phyloP scores from a whole-genome alignment of 495 filamentous ascomycete species.

The Tetracladium setigerum region DNA sequence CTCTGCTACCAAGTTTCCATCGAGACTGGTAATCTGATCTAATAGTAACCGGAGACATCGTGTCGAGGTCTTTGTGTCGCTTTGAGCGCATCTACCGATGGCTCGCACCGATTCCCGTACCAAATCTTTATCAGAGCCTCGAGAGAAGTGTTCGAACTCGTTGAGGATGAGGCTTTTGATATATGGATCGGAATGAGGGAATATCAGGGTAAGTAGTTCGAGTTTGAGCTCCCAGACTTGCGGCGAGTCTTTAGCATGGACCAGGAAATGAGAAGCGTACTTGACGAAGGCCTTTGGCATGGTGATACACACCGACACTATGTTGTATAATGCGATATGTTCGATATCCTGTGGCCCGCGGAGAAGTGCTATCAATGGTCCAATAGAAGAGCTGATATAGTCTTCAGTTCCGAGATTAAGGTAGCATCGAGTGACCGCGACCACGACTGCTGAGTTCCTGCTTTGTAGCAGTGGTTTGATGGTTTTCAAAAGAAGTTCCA shows the following conservation, averaged over 20 bases:
- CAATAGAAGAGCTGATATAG: constrained; percentile 63
- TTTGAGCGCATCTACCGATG: constrained; percentile 87
- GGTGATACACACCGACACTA: constrained; percentile 75
- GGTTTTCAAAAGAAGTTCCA: constrained; percentile 71
- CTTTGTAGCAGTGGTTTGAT: constrained; percentile 82
- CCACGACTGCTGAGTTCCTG: constrained; percentile 85
- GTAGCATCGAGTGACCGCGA: constrained; percentile 80
- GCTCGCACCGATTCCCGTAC: constrained; percentile 84
- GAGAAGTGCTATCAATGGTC: constrained; percentile 77
- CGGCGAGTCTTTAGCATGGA: constrained; percentile 72
- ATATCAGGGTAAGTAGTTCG: constrained; percentile 81
- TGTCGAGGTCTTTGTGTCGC: constrained; percentile 55
- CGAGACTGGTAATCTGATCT: constrained; percentile 72
- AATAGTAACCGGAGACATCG: constrained; percentile 78
- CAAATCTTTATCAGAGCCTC: constrained; percentile 63
- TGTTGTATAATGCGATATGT: constrained; percentile 84
- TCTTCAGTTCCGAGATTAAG: constrained; percentile 70
- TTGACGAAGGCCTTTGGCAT: constrained; percentile 69
- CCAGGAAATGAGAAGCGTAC: constrained; percentile 80
- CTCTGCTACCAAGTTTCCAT: constrained; percentile 82
- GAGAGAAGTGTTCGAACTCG: constrained; percentile 88
- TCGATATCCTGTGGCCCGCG: constrained; percentile 80
- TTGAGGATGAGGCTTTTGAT: constrained; percentile 79
- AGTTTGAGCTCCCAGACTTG: constrained; percentile 86
- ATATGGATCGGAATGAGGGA: constrained; percentile 68